Conservation (phyloP, 2,329 filamentous ascomycete species). For the Ophiostoma ulmi region DNA sequence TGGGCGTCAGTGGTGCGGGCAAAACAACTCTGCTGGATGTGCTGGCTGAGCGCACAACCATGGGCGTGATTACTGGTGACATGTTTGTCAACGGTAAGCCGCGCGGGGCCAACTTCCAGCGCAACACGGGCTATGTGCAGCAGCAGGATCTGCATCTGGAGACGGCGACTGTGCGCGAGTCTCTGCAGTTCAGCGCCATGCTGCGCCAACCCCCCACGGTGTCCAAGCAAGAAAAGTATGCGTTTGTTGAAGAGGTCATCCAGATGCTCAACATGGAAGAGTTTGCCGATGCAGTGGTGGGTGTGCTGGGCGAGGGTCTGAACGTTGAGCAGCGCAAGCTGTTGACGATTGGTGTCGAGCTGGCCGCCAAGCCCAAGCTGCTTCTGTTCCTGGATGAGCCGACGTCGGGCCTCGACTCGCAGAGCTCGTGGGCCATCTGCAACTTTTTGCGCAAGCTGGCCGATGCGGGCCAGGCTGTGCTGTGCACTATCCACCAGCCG, state of each 20-base stretch:
- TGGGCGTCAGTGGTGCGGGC: slow-evolving; percentile 79
- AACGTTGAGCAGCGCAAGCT: slow-evolving; percentile 68
- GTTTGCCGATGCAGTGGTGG: slow-evolving; percentile 85
- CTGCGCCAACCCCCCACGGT: slow-evolving; percentile 65
- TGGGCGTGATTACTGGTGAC: slow-evolving; percentile 68
- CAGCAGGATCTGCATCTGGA: slow-evolving; percentile 76
- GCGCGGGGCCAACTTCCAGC: slow-evolving; percentile 29
- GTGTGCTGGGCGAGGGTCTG: slow-evolving; percentile 81
- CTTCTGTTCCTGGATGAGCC: slow-evolving; percentile 59
- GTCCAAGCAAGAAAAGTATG: slow-evolving; percentile 62
- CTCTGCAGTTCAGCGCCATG: slow-evolving; percentile 67
- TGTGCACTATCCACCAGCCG: slow-evolving; percentile 98
- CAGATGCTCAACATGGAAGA: slow-evolving; percentile 85
- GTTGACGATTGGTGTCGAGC: slow-evolving; percentile 86
- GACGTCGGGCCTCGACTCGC: slow-evolving; percentile 71
- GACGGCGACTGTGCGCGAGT: slow-evolving; percentile 69
- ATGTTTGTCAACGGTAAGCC: slow-evolving; percentile 71
- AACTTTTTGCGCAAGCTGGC: slow-evolving; percentile 57
- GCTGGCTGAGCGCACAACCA: slow-evolving; percentile 72
- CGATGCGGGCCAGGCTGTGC: slow-evolving; percentile 74
- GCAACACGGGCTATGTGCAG: slow-evolving; percentile 55
- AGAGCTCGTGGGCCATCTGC: slow-evolving; percentile 69
- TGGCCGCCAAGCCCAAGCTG: slow-evolving; percentile 76
- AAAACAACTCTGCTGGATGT: slow-evolving; percentile 84
- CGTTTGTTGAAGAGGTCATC: slow-evolving; percentile 75